phyloP scores from a whole-genome alignment of 768 basidiomycete genomes.

The Lentinula detonsa region DNA sequence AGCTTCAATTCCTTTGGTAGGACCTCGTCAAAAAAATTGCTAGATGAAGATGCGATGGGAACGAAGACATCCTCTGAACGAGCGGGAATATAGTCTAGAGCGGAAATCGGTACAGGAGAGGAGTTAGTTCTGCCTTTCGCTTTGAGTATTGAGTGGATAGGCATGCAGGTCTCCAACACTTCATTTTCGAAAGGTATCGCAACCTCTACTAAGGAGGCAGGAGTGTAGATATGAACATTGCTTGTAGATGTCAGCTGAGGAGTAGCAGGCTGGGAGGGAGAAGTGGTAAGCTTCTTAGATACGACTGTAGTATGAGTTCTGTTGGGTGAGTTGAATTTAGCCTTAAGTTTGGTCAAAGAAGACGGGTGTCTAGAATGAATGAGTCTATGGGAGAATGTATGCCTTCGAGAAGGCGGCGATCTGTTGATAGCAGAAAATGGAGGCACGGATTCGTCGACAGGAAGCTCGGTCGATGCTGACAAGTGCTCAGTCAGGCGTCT shows the following conservation, averaged over 20 bases:
- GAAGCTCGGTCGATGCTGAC: not conserved
- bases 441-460: not conserved
- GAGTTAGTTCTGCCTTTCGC: slow-evolving; percentile 59
- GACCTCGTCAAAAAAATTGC: slow-evolving; percentile 60
- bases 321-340: slow-evolving; percentile 35
- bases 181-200: not conserved
- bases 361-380: slow-evolving; percentile 34
- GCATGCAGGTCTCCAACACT: not conserved
- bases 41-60: slow-evolving; percentile 42
- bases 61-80: slow-evolving; percentile 43
- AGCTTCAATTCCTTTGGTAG: slow-evolving; percentile 71
- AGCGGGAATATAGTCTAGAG: slow-evolving; percentile 52
- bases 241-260: not conserved
- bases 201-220: not conserved
- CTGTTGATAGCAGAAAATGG: slow-evolving; percentile 21
- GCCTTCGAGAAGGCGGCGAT: slow-evolving; percentile 38
- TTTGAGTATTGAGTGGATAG: slow-evolving; percentile 20
- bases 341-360: slow-evolving; percentile 43
- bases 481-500: not conserved
- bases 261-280: not conserved
- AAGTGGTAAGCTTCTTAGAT: slow-evolving; percentile 29
- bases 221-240: not conserved
- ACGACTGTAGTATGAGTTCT: slow-evolving; percentile 42
- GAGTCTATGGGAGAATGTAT: slow-evolving; percentile 53
- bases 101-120: slow-evolving; percentile 55